Percentiles rank a stretch among this genome's conserved stretches.
phyloP scores from a whole-genome alignment of 768 basidiomycete species.

The Boletus speciosus region DNA sequence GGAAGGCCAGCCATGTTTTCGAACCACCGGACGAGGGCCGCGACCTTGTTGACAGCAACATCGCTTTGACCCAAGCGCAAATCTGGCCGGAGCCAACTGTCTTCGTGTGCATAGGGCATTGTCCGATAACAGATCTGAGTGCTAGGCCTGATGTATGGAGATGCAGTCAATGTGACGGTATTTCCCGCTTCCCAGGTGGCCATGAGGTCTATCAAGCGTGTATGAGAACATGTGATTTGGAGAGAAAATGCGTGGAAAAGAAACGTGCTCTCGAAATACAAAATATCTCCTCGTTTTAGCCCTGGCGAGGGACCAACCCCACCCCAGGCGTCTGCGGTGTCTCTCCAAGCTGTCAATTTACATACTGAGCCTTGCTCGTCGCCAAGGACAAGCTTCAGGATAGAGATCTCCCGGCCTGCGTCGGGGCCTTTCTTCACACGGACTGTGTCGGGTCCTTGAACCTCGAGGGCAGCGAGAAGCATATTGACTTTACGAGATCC shows the following conservation, averaged over 20 bases:
- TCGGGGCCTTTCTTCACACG: slow-evolving; percentile 65
- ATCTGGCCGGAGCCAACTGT: slow-evolving; percentile 65
- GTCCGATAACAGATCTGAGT: slow-evolving; percentile 76
- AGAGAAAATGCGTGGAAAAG: slow-evolving; percentile 4
- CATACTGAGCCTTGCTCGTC: slow-evolving; percentile 68
- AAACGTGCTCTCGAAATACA: slow-evolving; percentile 64
- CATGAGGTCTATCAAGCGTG: slow-evolving; percentile 46
- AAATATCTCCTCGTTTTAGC: slow-evolving; percentile 67
- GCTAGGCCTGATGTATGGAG: slow-evolving; percentile 59
- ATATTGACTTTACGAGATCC: slow-evolving; percentile 51
- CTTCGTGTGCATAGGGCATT: slow-evolving; percentile 60
- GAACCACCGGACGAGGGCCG: slow-evolving; percentile 66
- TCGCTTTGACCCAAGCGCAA: slow-evolving; percentile 68
- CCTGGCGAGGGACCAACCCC: slow-evolving; percentile 38
- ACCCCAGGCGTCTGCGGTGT: slow-evolving; percentile 72
- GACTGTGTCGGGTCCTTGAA: slow-evolving; percentile 72
- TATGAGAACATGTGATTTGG: slow-evolving; percentile 16
- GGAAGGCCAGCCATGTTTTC: slow-evolving; percentile 65
- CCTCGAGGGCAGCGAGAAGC: slow-evolving; percentile 67
- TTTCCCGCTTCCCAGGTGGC: slow-evolving; percentile 43
- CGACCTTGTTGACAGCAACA: slow-evolving; percentile 63
- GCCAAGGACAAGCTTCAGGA: slow-evolving; percentile 69
- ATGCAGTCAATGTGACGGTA: slow-evolving; percentile 58
- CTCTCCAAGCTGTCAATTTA: slow-evolving; percentile 77
- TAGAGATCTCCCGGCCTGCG: slow-evolving; percentile 63